Conservation (phyloP, 179 eudicot genomes). For the Silene vulgaris region DNA sequence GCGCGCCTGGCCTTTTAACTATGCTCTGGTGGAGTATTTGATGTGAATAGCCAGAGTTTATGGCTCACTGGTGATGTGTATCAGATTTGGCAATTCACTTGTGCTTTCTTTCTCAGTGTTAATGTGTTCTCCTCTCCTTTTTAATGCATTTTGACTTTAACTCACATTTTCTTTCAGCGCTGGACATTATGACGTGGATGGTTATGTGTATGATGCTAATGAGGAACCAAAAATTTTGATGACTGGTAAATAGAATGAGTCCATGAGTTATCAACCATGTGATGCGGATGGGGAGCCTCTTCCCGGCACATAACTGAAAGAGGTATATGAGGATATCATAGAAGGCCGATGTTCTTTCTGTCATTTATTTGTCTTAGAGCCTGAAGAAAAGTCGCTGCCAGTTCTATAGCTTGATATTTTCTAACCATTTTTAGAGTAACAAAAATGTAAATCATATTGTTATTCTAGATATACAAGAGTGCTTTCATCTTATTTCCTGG, state of each 20-base stretch:
- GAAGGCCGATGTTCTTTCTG: constrained; percentile 20
- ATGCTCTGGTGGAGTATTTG: neutral
- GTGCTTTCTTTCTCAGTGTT: neutral
- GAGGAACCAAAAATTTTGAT: constrained; percentile 93
- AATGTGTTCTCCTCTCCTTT: neutral
- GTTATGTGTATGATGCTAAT: constrained; percentile 82
- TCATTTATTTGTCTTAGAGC: too few species aligned
- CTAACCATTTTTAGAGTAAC: too few species aligned
- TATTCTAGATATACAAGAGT: neutral
- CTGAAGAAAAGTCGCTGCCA: constrained; percentile 9
- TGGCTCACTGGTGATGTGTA: neutral
- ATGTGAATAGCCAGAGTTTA: neutral
- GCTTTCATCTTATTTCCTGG: neutral
- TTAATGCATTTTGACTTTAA: neutral
- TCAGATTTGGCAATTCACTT: neutral
- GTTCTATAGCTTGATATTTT: neutral
- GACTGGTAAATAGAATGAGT: constrained; percentile 94
- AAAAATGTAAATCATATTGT: neutral
- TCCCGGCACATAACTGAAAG: constrained; percentile 58
- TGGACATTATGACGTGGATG: constrained; percentile 95
- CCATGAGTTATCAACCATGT: constrained; percentile 86
- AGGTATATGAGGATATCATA: constrained; percentile 38
- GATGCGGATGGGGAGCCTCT: constrained; percentile 91
- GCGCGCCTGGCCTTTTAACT: too few species aligned
- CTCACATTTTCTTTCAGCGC: constrained; percentile 47